Evolutionary conservation across 2,329 filamentous ascomycete species (phyloP), one percentile per base, ranked within the genome.

Genomic region (Trichothecium roseum): DNA sequence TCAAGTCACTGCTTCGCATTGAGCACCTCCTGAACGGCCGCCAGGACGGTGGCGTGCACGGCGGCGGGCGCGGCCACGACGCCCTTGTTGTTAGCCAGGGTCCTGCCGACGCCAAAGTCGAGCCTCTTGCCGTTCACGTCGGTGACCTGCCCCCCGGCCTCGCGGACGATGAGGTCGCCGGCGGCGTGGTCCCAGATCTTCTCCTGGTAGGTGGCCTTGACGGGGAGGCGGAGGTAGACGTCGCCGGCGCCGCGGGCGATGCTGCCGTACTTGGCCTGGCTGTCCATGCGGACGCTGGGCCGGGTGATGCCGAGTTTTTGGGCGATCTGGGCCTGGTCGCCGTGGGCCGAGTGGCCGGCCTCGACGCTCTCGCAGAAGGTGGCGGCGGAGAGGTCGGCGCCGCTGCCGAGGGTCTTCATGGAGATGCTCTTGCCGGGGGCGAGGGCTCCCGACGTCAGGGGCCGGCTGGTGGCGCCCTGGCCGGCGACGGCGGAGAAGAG

Each of bases 161-260:
- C 93, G 38, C 88, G 73, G 28, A 96, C 91, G 46, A 98, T 88
- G 40, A 98, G 64, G 51, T 94, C 88, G 28, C 91, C 91, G 10
- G 89, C 91, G 14, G 91, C 91, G 58, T 98, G 91, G 55, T 98
- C 91, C 91, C 91, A 98, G 47, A 98, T 98, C 75, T 98, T 98
- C 71, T 98, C 91, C 57, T 94, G 78, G 64, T 98, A 98, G 36
- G 81, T 80, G 48, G 81, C 82, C 55, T 76, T 83, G 40, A 85
- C 81, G 4, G 91, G 91, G 39, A 98, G 65, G 36, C 93, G 76
- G 39, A 98, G 72, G 63, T 98, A 98, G 45, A 98, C 80, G 54
- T 98, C 91, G 34, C 88, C 91, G 5, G 88, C 87, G 31, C 91
- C 91, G 43, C 91, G 74, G 26, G 91, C 91, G 55, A 98, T 94